Base-by-base conservation (phyloP, 495 filamentous ascomycete species). In the Aspergillus cristatus region DNA sequence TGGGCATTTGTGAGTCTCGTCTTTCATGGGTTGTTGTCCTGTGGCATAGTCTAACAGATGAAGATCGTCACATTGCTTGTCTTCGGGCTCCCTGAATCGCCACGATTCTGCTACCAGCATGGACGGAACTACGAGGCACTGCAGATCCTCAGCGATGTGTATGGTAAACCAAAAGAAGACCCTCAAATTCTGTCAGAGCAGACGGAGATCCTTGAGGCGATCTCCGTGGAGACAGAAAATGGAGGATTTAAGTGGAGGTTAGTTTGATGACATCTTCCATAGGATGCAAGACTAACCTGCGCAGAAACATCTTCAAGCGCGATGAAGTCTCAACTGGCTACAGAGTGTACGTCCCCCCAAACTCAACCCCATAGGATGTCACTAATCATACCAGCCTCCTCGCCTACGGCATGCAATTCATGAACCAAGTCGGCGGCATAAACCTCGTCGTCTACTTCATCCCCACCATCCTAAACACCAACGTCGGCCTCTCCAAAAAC, bases 281-380 rank as follows among this genome's bases (percentile, higher is more conserved):
- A n/a, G n/a, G n/a, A n/a, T n/a, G n/a, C n/a, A n/a, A n/a, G n/a
- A n/a, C n/a, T n/a, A n/a, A n/a, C n/a, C n/a, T n/a, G n/a, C n/a
- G n/a, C n/a, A n/a, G 24, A 11, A 26, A 69, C 38, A 42, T 74
- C n/a, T 58, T 79, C 28, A 63, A 65, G 47, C 54, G 56, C 31
- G 71, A 76, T 34, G 62, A 69, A 34, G 58, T 73, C 14, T 65
- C 72, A 46, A 72, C 75, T 24, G 59, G 72, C 18, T 42, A 62
- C 35, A 56, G 74, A 29, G 67, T 74, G 15, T 38, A n/a, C n/a
- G n/a, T n/a, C n/a, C n/a, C n/a, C n/a, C n/a, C n/a, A n/a, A n/a
- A n/a, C n/a, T n/a, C n/a, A n/a, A n/a, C n/a, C n/a, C n/a, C n/a
- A n/a, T n/a, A n/a, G n/a, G n/a, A n/a, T n/a, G n/a, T 24, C 20